Conservation (phyloP, 2,329 filamentous ascomycete species). For the Colletotrichum lindemuthianum region DNA sequence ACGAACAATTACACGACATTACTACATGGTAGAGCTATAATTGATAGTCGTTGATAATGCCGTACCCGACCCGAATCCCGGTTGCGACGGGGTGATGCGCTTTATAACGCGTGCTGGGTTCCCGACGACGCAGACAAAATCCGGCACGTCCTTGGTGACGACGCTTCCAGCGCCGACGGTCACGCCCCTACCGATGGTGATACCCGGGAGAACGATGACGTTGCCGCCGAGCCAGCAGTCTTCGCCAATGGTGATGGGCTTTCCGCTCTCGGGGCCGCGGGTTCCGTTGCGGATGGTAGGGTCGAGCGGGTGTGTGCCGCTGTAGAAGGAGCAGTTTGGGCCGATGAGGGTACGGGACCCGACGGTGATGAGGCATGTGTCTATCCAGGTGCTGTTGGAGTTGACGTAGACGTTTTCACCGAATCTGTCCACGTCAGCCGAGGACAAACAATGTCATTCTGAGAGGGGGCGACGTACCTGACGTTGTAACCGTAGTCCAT, state of each 20-base stretch:
- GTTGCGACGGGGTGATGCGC: slow-evolving; percentile 48
- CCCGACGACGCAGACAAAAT: slow-evolving; percentile 70
- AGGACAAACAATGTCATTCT: not conserved
- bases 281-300: slow-evolving; percentile 78
- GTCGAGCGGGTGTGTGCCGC: slow-evolving; percentile 81
- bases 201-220: slow-evolving; percentile 76
- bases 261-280: slow-evolving; percentile 78
- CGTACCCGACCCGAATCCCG: slow-evolving; percentile 14
- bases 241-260: slow-evolving; percentile 78
- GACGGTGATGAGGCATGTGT: slow-evolving; percentile 79
- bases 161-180: slow-evolving; percentile 85
- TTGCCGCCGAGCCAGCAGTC: slow-evolving; percentile 85
- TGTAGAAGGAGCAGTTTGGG: slow-evolving; percentile 79
- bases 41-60: slow-evolving; percentile 20
- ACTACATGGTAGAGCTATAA: slow-evolving; percentile 32
- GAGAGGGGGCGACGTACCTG: slow-evolving; percentile 48
- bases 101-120: slow-evolving; percentile 72
- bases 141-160: slow-evolving; percentile 80
- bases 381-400: slow-evolving; percentile 78
- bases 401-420: slow-evolving; percentile 80
- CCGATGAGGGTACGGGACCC: slow-evolving; percentile 82
- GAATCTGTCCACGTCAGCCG: slow-evolving; percentile 51
- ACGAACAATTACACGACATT: not conserved
- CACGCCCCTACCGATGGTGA: slow-evolving; percentile 79
- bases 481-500: slow-evolving; percentile 85